Conservation (phyloP, 179 eudicot genomes). For the Dionaea muscipula region DNA sequence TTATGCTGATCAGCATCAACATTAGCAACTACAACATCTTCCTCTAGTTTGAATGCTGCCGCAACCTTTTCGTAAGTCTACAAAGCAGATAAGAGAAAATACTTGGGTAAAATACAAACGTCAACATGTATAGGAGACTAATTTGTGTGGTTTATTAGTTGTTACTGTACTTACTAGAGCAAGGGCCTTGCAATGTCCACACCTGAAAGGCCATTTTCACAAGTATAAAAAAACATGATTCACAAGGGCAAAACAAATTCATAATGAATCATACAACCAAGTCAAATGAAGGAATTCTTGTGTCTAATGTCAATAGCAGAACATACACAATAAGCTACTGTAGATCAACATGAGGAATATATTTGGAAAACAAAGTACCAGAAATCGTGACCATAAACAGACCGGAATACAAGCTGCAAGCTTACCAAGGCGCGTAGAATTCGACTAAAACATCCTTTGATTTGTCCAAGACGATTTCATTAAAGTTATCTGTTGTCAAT, state of each 20-base stretch:
- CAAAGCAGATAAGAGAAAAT: slow-evolving; percentile 14
- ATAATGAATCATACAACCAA: slow-evolving; percentile 1
- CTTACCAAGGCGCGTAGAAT: slow-evolving; percentile 93
- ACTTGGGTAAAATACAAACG: slow-evolving; percentile 1
- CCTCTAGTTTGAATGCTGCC: slow-evolving; percentile 63
- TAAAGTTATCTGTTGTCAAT: slow-evolving; percentile 61
- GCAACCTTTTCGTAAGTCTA: slow-evolving; percentile 87
- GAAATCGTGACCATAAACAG: background rate
- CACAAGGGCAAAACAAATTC: background rate
- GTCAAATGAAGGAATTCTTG: background rate
- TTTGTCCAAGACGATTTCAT: slow-evolving; percentile 68
- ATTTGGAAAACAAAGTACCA: background rate
- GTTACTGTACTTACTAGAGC: slow-evolving; percentile 67
- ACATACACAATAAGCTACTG: background rate
- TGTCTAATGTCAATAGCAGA: background rate
- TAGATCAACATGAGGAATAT: background rate
- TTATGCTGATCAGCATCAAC: slow-evolving; percentile 82
- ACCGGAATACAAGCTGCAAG: slow-evolving; percentile 1
- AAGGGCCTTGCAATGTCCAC: slow-evolving; percentile 95
- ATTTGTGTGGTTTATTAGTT: background rate
- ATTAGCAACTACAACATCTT: slow-evolving; percentile 74
- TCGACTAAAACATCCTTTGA: slow-evolving; percentile 83
- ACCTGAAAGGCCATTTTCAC: slow-evolving; percentile 41
- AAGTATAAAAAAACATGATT: background rate
- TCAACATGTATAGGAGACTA: background rate